Conservation (phyloP, 495 filamentous ascomycete species). For the Immersiella caudata region DNA sequence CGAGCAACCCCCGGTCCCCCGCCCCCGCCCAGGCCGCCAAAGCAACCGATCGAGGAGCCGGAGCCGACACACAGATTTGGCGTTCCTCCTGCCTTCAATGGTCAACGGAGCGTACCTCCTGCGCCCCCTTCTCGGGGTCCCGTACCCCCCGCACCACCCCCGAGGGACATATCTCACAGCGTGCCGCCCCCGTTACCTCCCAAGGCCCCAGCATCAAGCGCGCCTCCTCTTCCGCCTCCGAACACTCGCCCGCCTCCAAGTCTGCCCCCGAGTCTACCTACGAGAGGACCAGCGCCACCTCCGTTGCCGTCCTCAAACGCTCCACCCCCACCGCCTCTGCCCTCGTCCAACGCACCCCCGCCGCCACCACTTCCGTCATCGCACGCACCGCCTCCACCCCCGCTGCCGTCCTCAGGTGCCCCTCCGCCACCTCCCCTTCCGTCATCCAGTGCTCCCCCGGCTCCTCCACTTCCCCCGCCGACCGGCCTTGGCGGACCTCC, state of each 20-base stretch:
- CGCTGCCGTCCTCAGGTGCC: slow-evolving; percentile 33
- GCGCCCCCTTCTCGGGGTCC: slow-evolving; percentile 72
- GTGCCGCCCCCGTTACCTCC: slow-evolving; percentile 69
- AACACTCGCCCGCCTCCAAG: slow-evolving; percentile 46
- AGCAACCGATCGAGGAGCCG: slow-evolving; percentile 72
- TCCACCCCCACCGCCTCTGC: slow-evolving; percentile 41
- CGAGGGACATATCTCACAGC: slow-evolving; percentile 48
- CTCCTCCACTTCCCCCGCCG: slow-evolving; percentile 46
- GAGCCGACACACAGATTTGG: slow-evolving; percentile 60
- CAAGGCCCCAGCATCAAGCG: slow-evolving; percentile 62
- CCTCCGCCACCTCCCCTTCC: slow-evolving; percentile 39
- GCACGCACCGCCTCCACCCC: slow-evolving; percentile 39
- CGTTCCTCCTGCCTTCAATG: slow-evolving; percentile 82
- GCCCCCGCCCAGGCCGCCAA: slow-evolving; percentile 84
- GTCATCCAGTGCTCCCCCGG: slow-evolving; percentile 33
- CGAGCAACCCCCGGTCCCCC: slow-evolving; percentile 72
- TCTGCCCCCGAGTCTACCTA: slow-evolving; percentile 44
- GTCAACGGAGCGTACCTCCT: slow-evolving; percentile 69
- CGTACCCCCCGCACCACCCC: slow-evolving; percentile 67
- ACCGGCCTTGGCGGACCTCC: slow-evolving; percentile 50
- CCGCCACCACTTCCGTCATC: slow-evolving; percentile 44
- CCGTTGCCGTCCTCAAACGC: slow-evolving; percentile 44
- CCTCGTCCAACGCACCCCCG: slow-evolving; percentile 34
- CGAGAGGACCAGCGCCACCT: slow-evolving; percentile 48
- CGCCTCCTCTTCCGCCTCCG: slow-evolving; percentile 62